These are phyloP conservation scores for Daldinia sp. DNA, from an alignment of 2,329 filamentous ascomycete species.

Conservation along the genomic window DNA sequence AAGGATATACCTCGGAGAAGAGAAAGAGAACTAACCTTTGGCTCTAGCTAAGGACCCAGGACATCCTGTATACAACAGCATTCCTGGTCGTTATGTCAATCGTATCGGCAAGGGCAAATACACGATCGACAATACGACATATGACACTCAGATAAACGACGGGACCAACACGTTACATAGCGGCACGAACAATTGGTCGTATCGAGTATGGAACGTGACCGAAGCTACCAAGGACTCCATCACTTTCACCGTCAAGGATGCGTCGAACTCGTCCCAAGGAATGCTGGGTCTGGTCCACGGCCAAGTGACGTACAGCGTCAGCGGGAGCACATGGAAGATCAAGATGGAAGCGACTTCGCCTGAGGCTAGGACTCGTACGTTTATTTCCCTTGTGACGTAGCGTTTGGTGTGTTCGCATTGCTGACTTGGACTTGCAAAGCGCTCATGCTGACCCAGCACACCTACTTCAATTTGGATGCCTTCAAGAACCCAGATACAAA, in stretches of 20 bases:
- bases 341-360: slow-evolving; percentile 69
- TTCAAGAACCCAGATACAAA: slow-evolving; percentile 69
- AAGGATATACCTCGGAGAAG: not conserved
- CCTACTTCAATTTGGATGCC: slow-evolving; percentile 77
- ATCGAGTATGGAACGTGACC: slow-evolving; percentile 71
- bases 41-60: slow-evolving; percentile 58
- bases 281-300: slow-evolving; percentile 72
- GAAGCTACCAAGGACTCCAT: slow-evolving; percentile 67
- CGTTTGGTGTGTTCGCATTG: slow-evolving; percentile 23
- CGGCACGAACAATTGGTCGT: slow-evolving; percentile 72
- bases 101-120: slow-evolving; percentile 71
- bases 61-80: slow-evolving; percentile 72
- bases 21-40: slow-evolving; percentile 23
- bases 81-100: slow-evolving; percentile 74
- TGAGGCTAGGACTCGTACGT: slow-evolving; percentile 59
- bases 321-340: slow-evolving; percentile 68
- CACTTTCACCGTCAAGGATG: slow-evolving; percentile 74
- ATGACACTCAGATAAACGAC: slow-evolving; percentile 66
- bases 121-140: slow-evolving; percentile 65
- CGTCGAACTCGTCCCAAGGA: slow-evolving; percentile 67
- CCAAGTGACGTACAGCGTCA: slow-evolving; percentile 72
- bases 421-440: slow-evolving; percentile 51
- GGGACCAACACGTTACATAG: slow-evolving; percentile 68
- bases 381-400: slow-evolving; percentile 4
- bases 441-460: slow-evolving; percentile 74